Evolutionary conservation across 179 eudicot genomes (phyloP).

Genomic region (Silene coronaria): DNA sequence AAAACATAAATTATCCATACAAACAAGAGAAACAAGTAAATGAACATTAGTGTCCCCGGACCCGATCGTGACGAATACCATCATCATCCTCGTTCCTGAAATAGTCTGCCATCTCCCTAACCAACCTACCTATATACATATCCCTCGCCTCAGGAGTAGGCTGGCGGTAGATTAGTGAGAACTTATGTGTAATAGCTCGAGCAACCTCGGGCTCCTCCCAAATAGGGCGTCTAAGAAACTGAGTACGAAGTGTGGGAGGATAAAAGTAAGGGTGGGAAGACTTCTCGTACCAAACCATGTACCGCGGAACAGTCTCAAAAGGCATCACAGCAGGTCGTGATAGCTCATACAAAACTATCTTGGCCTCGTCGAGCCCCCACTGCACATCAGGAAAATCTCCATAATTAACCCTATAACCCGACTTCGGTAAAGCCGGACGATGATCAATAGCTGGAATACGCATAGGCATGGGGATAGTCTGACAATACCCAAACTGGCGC

Average conservation of each 20-base stretch:
- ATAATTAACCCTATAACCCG: neutral
- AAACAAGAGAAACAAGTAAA: too few species aligned
- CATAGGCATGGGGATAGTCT: neutral
- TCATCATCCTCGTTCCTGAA: neutral
- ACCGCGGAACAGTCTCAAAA: neutral
- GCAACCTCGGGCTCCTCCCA: neutral
- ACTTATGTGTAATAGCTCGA: neutral
- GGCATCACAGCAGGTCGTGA: neutral
- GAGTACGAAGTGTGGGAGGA: neutral
- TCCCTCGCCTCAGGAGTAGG: neutral
- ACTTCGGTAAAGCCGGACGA: neutral
- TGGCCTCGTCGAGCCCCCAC: neutral
- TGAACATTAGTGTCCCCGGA: too few species aligned
- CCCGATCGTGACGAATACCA: too few species aligned
- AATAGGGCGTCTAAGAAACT: neutral
- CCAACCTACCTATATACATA: neutral
- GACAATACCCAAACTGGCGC: neutral
- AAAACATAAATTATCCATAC: too few species aligned
- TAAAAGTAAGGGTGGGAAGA: neutral
- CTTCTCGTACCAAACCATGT: neutral
- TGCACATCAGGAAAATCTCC: neutral
- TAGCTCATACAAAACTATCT: neutral
- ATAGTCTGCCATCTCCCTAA: neutral
- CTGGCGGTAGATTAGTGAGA: neutral
- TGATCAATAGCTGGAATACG: neutral